Conservation (phyloP, 2,329 filamentous ascomycete species). For the Fusarium bactridioides region DNA sequence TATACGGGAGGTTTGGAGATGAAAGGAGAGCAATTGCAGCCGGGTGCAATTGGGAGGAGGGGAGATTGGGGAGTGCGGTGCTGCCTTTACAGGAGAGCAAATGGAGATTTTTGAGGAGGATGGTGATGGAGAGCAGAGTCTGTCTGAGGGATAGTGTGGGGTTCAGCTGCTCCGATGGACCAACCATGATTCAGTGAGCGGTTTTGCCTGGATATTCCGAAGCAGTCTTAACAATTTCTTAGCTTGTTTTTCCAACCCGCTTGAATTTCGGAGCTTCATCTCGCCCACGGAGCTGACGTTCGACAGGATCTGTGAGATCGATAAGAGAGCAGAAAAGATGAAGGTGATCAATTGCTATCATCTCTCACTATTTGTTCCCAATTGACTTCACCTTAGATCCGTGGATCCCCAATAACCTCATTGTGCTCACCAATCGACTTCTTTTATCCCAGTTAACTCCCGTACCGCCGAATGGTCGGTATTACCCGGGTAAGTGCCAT, state of each 20-base stretch:
- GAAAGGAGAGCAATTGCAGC: constrained; percentile 69
- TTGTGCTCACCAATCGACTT: constrained; percentile 24
- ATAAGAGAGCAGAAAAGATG: background rate
- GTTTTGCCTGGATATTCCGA: constrained; percentile 53
- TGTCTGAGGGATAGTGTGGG: constrained; percentile 53
- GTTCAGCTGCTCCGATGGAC: constrained; percentile 43
- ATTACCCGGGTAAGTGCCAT: constrained; percentile 39
- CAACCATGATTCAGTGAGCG: constrained; percentile 49
- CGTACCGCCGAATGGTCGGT: constrained; percentile 43
- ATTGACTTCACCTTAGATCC: constrained; percentile 22
- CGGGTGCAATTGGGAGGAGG: constrained; percentile 68
- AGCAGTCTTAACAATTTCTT: constrained; percentile 50
- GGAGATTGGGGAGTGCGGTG: constrained; percentile 63
- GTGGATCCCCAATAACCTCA: constrained; percentile 1
- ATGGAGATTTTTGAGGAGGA: constrained; percentile 56
- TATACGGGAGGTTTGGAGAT: constrained; percentile 60
- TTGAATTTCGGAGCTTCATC: constrained; percentile 39
- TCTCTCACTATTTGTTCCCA: background rate
- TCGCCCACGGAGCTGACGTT: constrained; percentile 32
- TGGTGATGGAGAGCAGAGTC: constrained; percentile 52
- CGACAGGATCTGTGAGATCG: constrained; percentile 6
- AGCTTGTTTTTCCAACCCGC: constrained; percentile 33
- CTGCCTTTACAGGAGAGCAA: constrained; percentile 57
- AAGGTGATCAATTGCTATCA: background rate
- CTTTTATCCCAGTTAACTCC: constrained; percentile 36